Percentiles rank a stretch among this genome's conserved stretches.
phyloP scores from a whole-genome alignment of 2,329 filamentous ascomycete genomes.

The Sporothrix pseudoabietina region DNA sequence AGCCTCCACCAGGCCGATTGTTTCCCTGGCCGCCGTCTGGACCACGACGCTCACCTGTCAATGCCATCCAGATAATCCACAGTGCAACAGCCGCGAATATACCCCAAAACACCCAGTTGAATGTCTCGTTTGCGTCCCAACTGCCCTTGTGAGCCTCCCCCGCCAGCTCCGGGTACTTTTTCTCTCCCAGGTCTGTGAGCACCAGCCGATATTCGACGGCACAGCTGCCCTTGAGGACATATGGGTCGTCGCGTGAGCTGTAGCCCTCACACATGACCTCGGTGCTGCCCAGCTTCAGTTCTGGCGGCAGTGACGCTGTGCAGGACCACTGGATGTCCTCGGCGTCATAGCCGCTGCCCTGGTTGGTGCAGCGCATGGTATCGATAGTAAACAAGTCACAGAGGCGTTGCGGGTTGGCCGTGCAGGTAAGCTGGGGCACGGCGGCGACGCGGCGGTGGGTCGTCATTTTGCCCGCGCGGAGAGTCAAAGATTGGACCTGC shows the following conservation, averaged over 20 bases:
- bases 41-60: background rate
- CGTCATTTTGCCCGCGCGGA: conserved; percentile 67
- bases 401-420: conserved; percentile 62
- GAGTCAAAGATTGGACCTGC: conserved; percentile 75
- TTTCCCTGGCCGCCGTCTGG: background rate
- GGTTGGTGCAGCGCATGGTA: conserved; percentile 86
- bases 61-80: conserved; percentile 63
- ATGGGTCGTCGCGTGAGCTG: conserved; percentile 71
- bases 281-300: conserved; percentile 74
- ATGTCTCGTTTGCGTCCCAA: conserved; percentile 33
- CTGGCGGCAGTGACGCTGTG: conserved; percentile 61
- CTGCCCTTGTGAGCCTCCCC: conserved; percentile 42
- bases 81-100: conserved; percentile 61
- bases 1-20: conserved; percentile 40
- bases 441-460: conserved; percentile 73
- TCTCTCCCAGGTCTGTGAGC: conserved; percentile 75
- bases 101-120: conserved; percentile 55
- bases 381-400: conserved; percentile 74
- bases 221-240: conserved; percentile 88
- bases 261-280: conserved; percentile 96
- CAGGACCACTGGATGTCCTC: conserved; percentile 94
- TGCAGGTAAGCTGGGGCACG: conserved; percentile 76
- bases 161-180: conserved; percentile 63
- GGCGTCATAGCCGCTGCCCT: conserved; percentile 73
- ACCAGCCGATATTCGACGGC: conserved; percentile 85